Percentiles rank a stretch among this genome's conserved stretches.
These are phyloP conservation scores for Anthoceros angustus DNA, from an alignment of 225 moss, liverwort and hornwort species.

Conservation along the genomic window DNA sequence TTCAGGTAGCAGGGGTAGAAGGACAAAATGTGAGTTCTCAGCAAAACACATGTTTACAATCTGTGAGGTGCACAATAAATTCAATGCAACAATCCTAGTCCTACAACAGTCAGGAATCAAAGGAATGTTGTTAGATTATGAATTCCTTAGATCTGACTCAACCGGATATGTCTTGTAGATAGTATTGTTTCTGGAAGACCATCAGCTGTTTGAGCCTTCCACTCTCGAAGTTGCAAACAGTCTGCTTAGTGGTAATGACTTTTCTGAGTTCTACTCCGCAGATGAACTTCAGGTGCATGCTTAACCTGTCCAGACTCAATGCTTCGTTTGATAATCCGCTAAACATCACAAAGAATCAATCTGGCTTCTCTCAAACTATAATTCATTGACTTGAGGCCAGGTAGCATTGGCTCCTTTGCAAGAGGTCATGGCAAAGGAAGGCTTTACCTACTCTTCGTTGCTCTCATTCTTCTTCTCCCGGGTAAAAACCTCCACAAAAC, in stretches of 20 bases:
- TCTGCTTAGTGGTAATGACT: slow-evolving; percentile 12
- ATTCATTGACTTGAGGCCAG: slow-evolving; percentile 5
- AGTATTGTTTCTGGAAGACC: slow-evolving; percentile 16
- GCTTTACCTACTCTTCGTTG: slow-evolving; percentile 15
- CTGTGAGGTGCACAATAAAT: too few species aligned
- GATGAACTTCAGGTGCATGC: slow-evolving; percentile 20
- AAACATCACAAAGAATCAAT: not conserved
- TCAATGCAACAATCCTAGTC: too few species aligned
- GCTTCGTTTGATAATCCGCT: too few species aligned
- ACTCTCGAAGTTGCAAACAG: slow-evolving; percentile 12
- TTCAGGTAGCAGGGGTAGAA: slow-evolving; percentile 15
- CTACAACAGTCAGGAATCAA: too few species aligned
- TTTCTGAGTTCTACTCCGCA: slow-evolving; percentile 17
- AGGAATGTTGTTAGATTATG: not conserved
- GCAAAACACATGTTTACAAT: too few species aligned
- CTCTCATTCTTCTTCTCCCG: slow-evolving; percentile 19
- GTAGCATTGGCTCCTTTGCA: slow-evolving; percentile 17
- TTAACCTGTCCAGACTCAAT: not conserved
- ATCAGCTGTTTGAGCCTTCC: slow-evolving; percentile 10
- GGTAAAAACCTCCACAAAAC: slow-evolving; percentile 6
- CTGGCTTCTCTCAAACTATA: not conserved
- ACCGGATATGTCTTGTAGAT: slow-evolving; percentile 8
- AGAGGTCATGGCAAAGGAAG: slow-evolving; percentile 19
- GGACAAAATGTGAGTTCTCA: slow-evolving; percentile 12
- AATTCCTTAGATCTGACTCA: not conserved